Percentiles rank a stretch among this genome's conserved stretches.
phyloP scores from a whole-genome alignment of 2,329 filamentous ascomycete species.

The Xylaria polymorpha region DNA sequence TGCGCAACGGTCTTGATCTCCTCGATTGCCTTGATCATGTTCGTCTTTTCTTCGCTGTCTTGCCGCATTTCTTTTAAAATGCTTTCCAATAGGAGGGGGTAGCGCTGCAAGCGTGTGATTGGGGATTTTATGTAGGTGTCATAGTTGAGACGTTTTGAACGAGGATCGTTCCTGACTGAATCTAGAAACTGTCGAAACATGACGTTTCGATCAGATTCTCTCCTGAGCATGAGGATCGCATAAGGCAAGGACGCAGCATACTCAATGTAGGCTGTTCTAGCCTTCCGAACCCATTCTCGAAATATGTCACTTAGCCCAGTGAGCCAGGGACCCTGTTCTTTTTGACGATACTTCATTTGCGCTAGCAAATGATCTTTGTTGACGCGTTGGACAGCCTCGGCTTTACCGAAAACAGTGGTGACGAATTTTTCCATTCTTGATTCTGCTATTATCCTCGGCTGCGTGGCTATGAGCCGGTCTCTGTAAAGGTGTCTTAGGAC shows the following conservation, averaged over 20 bases:
- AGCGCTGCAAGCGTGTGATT: conserved; percentile 91
- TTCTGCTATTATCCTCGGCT: conserved; percentile 83
- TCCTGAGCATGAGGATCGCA: conserved; percentile 83
- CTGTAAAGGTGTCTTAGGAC: conserved; percentile 87
- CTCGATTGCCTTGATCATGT: conserved; percentile 83
- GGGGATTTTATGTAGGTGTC: conserved; percentile 94
- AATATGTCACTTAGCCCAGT: conserved; percentile 96
- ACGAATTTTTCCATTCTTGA: conserved; percentile 84
- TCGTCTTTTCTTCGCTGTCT: conserved; percentile 90
- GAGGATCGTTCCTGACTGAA: conserved; percentile 79
- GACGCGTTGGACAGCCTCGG: conserved; percentile 86
- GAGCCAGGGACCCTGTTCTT: conserved; percentile 96
- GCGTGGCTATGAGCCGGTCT: conserved; percentile 77
- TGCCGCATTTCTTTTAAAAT: conserved; percentile 85
- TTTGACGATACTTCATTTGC: conserved; percentile 95
- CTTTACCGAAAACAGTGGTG: conserved; percentile 86
- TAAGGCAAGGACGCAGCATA: conserved; percentile 90
- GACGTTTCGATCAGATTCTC: conserved; percentile 85
- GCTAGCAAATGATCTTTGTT: conserved; percentile 94
- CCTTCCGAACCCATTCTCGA: conserved; percentile 97
- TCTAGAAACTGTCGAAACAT: conserved; percentile 89
- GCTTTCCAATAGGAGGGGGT: conserved; percentile 83
- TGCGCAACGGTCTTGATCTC: conserved; percentile 90
- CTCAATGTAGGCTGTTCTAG: conserved; percentile 86
- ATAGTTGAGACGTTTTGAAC: conserved; percentile 88